Base-by-base conservation (phyloP, 805 yeast species). In the Starmerella asiatica region DNA sequence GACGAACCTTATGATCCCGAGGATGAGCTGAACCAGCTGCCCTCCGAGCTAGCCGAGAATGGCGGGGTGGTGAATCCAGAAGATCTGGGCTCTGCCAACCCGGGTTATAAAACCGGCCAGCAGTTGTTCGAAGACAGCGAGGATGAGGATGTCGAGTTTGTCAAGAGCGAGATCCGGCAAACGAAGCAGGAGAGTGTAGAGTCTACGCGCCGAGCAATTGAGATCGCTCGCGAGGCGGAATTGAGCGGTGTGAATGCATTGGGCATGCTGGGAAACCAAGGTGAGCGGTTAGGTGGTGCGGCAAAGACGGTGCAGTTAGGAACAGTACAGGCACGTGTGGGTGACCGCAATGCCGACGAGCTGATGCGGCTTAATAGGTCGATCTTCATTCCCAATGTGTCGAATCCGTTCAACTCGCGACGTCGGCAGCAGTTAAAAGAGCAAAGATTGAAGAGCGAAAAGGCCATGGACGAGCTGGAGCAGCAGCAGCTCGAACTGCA, bases 201-300 rank as follows among this genome's bases (percentile, higher is more conserved):
- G 14, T 75, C 86, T 29, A 80, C 96, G 0, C 71, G 93, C 54
- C 84, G 84, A 52, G 85, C 93, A 1, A 61, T 91, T 24, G 70
- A 70, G 39, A 68, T 75, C 64, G 79, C 83, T 2, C 70, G 72
- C 42, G 78, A 77, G 41, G 85, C 86, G 1, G 84, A 78, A 53
- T 71, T 70, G 44, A 67, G 78, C 5, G 88, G 84, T 28, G 65
- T 76, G 46, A 86, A 88, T 56, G 79, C 96, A 0, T 61, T 88
- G 46, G 96, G 95, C 21, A 74, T 83, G 74, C 68, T 91, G 36
- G 98, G 98, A 20, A 73, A 86, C n/a, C 97, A 91, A 59, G 76
- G 91, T 42, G 95, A 85, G 56, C 68, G 83, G 36, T 65, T 91
- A 47, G 81, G 79, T 57, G 75, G 73, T 53, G 76, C 86, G 17